phyloP scores from a whole-genome alignment of 495 filamentous ascomycete species.

The Xylaria scruposa region DNA sequence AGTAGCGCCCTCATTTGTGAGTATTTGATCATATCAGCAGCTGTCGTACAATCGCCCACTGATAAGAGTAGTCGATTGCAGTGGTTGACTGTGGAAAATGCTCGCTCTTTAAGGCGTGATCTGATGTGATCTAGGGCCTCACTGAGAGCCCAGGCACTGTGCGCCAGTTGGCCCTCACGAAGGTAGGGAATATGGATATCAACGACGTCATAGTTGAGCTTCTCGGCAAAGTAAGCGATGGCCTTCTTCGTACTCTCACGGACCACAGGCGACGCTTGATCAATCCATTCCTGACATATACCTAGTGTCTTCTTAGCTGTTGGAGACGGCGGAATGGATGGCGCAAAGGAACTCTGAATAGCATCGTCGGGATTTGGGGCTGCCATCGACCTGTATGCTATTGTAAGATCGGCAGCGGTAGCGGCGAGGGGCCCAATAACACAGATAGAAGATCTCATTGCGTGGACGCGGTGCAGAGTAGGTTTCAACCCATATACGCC shows the following conservation, averaged over 20 bases:
- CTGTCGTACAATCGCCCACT: constrained; percentile 67
- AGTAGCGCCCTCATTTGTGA: constrained; percentile 76
- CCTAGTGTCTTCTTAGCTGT: constrained; percentile 63
- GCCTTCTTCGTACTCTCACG: constrained; percentile 63
- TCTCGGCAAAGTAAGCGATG: constrained; percentile 64
- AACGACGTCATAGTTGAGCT: constrained; percentile 69
- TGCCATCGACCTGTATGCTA: constrained; percentile 78
- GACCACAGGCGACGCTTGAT: constrained; percentile 69
- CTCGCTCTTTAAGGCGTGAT: constrained; percentile 33
- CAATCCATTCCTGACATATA: constrained; percentile 77
- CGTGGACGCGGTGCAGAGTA: constrained; percentile 70
- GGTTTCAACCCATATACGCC: constrained; percentile 90
- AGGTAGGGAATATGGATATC: constrained; percentile 79
- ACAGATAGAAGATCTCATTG: constrained; percentile 65
- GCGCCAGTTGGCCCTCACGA: constrained; percentile 75
- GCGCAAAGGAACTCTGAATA: constrained; percentile 46
- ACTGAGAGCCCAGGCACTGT: constrained; percentile 79
- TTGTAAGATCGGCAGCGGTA: constrained; percentile 80
- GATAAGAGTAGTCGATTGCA: constrained; percentile 77
- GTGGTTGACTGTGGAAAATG: constrained; percentile 58
- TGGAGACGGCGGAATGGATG: constrained; percentile 52
- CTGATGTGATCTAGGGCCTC: constrained; percentile 60
- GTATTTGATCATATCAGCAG: constrained; percentile 73
- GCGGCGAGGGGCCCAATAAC: constrained; percentile 79
- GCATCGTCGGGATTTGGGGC: constrained; percentile 66